Base-by-base conservation (phyloP, 306 rosid species). In the Rosa lucieae region DNA sequence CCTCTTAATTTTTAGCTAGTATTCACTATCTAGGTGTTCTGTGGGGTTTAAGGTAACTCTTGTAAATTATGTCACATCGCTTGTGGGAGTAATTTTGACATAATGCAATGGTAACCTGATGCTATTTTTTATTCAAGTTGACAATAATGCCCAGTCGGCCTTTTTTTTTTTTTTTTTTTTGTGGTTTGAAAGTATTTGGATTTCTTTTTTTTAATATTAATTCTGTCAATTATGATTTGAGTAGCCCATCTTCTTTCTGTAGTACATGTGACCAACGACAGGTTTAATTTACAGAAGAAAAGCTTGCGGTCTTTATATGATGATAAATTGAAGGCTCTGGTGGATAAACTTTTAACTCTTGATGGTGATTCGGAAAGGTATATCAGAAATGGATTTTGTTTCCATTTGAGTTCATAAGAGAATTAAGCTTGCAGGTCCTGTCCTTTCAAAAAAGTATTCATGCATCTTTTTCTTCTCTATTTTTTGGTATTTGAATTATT, bases 251-350 rank as follows among this genome's bases (percentile, higher is more conserved):
- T 72, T 75, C 39, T 2, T 17, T 53, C 8, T 72, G 79, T 58
- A 67, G 71, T 73, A 52, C 48, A 68, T 76, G 67, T 86, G 82
- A 82, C 82, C 73, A 70, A 81, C 39, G 39, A 67, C 39, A 32
- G 42, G 74, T 73, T 76, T 89, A 12, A 77, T 86, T 83, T 86
- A 86, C 97, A 95, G 98, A 93, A 87, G 91, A 95, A 90, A 81
- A 86, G 81, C 87, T 69, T 95, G 92, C 77, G 75, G 81, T 82
- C 87, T 26, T 78, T 95, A 83, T 95, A 86, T 67, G 92, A 93
- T 78, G 76, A 81, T 67, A 91, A 95, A 87, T 89, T 89, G 90
- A 91, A 89, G 91, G 77, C 79, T 78, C 77, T 91, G 85, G 92
- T 87, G 89, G 82, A 87, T 83, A 91, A 89, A 77, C 87, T 93